Conservation (phyloP, 352 stramenopile species). For the Phytophthora quininea region DNA sequence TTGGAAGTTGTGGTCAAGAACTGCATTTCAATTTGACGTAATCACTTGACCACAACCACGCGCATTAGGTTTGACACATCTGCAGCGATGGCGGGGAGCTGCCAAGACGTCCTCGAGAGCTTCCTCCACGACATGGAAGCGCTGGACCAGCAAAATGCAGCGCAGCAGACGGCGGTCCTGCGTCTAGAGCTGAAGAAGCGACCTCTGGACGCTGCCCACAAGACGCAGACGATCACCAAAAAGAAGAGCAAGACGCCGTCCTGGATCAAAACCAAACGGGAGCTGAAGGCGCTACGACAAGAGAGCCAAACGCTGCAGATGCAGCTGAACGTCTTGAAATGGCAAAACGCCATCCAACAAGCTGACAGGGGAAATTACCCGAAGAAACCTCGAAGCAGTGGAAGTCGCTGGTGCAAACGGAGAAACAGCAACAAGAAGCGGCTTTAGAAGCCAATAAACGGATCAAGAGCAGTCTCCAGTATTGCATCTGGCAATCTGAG, state of each 20-base stretch:
- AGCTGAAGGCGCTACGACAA: slow-evolving; percentile 4
- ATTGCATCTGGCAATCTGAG: not conserved
- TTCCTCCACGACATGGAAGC: slow-evolving; percentile 6
- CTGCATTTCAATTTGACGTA: too few relatives aligned
- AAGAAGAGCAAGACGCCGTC: slow-evolving; percentile 5
- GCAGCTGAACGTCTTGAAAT: slow-evolving; percentile 1
- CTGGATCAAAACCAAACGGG: slow-evolving; percentile 13
- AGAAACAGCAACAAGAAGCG: slow-evolving; percentile 3
- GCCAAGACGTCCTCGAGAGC: slow-evolving; percentile 5
- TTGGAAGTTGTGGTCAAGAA: not conserved
- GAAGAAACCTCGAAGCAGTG: not conserved
- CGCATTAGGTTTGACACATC: not conserved
- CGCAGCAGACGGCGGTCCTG: not conserved
- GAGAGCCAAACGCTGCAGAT: slow-evolving; percentile 6
- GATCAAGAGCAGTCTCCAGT: slow-evolving; percentile 1
- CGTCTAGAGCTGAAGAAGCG: not conserved
- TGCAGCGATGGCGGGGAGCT: not conserved
- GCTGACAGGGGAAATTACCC: not conserved
- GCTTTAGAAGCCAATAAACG: slow-evolving; percentile 7
- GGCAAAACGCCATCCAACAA: not conserved
- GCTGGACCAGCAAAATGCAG: not conserved
- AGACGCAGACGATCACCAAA: too few relatives aligned
- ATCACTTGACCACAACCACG: too few relatives aligned
- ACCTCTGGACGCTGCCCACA: not conserved
- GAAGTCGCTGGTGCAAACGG: not conserved